Base-by-base conservation (phyloP, 495 filamentous ascomycete genomes). In the Amorphotheca resinae region DNA sequence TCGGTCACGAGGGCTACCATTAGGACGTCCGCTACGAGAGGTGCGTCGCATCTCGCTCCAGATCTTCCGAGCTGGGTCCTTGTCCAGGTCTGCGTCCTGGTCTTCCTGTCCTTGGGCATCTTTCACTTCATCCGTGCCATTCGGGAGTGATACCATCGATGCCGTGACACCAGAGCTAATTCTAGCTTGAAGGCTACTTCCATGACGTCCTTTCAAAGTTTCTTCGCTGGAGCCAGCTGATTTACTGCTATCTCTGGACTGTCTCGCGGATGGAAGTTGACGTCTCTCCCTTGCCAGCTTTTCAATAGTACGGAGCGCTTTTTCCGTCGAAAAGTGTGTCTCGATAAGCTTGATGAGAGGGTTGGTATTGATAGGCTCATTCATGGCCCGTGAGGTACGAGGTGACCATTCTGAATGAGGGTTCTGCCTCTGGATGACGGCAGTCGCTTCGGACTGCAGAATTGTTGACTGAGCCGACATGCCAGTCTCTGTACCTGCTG, bases 1-100 rank as follows among this genome's bases (percentile, higher is more conserved):
- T 16, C 37, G 56, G 33, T 52, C 49, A 39, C 30, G 51, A 32
- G 9, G 52, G 55, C 33, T 59, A 54, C 16, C 54, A 49, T 26
- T 55, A 44, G 14, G 57, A 18, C 44, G 37, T 7, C 2, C 11
- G 15, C 51, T 36, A 17, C 26, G 32, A 22, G 30, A 9, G 22
- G 49, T 43, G 15, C 52, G 40, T 8, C 55, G 62, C 54, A 70
- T 63, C 33, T 64, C 57, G n/a, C 55, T 60, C 67, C 67, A 68
- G 21, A 70, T 68, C 41, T 59, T 64, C 26, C 63, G 48, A 17
- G 67, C 67, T 23, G 64, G 65, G 42, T 68, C 67, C 0, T 49
- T 45, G 18, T 54, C 55, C 38, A 35, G 28, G 8, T 41, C 8
- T 22, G 21, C 17, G 9, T 5, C 25, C 34, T 15, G 23, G 14